Percentiles rank a stretch among this genome's conserved stretches.
These are phyloP conservation scores for Phytophthora agathidicida DNA, from an alignment of 352 stramenopile species.

Conservation along the genomic window DNA sequence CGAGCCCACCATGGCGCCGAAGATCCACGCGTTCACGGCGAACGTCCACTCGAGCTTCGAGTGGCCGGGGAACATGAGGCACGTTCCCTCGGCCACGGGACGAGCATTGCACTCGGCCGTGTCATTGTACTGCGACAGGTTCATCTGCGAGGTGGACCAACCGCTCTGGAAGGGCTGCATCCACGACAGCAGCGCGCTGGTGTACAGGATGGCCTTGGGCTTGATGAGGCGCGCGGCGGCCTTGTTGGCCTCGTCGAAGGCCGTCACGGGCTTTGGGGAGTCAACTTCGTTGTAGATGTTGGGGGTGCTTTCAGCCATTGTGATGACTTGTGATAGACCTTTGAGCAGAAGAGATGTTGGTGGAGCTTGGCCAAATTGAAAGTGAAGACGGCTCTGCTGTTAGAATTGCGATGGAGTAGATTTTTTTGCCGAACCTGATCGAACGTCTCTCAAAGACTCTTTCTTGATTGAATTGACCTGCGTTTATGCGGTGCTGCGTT, in stretches of 20 bases:
- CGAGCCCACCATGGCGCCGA: neutral
- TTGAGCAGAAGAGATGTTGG: conserved; percentile 20
- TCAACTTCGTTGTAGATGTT: too few species aligned
- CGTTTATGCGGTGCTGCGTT: conserved; percentile 11
- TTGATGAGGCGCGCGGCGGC: neutral
- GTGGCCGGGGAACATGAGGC: conserved; percentile 23
- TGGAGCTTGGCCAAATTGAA: conserved; percentile 15
- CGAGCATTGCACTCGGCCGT: conserved; percentile 12
- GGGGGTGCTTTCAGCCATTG: too few species aligned
- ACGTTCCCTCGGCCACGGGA: conserved; percentile 14
- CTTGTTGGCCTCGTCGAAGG: conserved; percentile 7
- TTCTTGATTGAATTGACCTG: too few species aligned
- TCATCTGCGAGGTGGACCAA: conserved; percentile 35
- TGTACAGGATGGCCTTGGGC: conserved; percentile 40
- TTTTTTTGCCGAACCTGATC: too few species aligned
- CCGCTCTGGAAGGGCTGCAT: conserved; percentile 53
- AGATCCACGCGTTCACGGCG: conserved; percentile 11
- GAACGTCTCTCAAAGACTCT: too few species aligned
- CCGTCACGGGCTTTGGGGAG: too few species aligned
- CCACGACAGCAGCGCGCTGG: conserved; percentile 35
- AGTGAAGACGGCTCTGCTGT: conserved; percentile 12
- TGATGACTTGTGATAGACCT: too few species aligned
- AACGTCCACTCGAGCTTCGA: conserved; percentile 19
- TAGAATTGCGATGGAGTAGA: too few species aligned
- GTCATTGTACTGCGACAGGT: conserved; percentile 9